Evolutionary conservation across 202 grass and related monocot genomes (phyloP).

Genomic region (Brachypodium distachyon): DNA sequence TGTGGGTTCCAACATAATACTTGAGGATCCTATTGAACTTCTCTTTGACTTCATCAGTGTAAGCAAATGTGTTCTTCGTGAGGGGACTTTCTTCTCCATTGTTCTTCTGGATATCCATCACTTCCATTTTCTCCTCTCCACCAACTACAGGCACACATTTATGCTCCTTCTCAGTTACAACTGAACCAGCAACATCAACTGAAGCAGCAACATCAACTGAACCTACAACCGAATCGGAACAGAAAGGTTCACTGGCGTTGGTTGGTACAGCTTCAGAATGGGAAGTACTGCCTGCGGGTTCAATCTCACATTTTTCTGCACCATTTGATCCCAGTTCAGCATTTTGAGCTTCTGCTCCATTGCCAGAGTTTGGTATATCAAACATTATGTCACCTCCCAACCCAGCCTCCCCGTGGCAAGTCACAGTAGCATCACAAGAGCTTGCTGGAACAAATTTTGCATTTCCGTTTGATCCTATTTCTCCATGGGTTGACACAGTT

Average conservation of each 20-base stretch:
- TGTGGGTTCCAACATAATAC: constrained; percentile 85
- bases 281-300: not conserved
- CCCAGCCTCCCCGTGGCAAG: constrained; percentile 7
- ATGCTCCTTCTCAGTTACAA: not conserved
- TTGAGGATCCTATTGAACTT: constrained; percentile 67
- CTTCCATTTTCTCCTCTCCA: constrained; percentile 1
- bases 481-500: not conserved
- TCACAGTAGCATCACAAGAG: not conserved
- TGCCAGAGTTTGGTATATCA: not conserved
- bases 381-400: not conserved
- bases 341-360: not conserved
- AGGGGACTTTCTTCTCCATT: constrained; percentile 24
- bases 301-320: not conserved
- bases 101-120: constrained; percentile 15
- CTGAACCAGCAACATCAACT: not conserved
- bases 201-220: not conserved
- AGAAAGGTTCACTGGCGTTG: not conserved
- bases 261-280: not conserved
- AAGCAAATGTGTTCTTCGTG: constrained; percentile 36
- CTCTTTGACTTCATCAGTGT: constrained; percentile 55
- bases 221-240: constrained; percentile 7
- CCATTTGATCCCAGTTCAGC: not conserved
- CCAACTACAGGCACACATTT: not conserved
- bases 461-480: not conserved
- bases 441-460: not conserved